phyloP scores from a whole-genome alignment of 305 asterid species.

The Ruellia speciosa region DNA sequence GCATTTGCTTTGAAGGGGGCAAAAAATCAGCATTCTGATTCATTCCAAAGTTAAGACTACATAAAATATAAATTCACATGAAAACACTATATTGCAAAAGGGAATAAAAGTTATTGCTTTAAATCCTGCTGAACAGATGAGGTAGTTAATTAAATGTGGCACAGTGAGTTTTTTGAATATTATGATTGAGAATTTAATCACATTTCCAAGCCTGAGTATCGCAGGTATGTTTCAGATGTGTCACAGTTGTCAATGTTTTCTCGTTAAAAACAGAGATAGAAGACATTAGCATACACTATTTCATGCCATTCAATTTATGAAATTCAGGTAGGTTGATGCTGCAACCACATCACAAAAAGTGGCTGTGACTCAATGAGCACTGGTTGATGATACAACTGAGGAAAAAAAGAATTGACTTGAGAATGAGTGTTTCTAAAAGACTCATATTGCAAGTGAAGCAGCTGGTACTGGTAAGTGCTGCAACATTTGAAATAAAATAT shows the following conservation, averaged over 20 bases:
- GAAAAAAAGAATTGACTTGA: neutral
- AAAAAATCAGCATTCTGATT: neutral
- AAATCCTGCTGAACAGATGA: no score
- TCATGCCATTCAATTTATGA: neutral
- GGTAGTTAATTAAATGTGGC: neutral
- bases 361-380: no score
- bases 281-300: neutral
- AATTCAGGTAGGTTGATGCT: slow-evolving; percentile 8
- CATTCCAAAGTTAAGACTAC: neutral
- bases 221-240: neutral
- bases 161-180: neutral
- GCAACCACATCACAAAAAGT: neutral
- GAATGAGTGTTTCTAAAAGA: neutral
- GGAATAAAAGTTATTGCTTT: neutral
- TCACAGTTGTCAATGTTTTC: neutral
- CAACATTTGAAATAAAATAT: no score
- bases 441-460: neutral
- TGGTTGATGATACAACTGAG: slow-evolving; percentile 10
- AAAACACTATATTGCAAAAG: neutral
- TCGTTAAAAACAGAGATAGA: neutral
- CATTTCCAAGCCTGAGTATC: neutral
- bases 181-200: neutral
- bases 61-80: neutral
- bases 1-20: neutral
- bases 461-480: neutral